Evolutionary conservation across 192 early-diverging fungal genomes (phyloP), one percentile per base, ranked within the genome.

Genomic region (Dimargaris xerosporica): DNA sequence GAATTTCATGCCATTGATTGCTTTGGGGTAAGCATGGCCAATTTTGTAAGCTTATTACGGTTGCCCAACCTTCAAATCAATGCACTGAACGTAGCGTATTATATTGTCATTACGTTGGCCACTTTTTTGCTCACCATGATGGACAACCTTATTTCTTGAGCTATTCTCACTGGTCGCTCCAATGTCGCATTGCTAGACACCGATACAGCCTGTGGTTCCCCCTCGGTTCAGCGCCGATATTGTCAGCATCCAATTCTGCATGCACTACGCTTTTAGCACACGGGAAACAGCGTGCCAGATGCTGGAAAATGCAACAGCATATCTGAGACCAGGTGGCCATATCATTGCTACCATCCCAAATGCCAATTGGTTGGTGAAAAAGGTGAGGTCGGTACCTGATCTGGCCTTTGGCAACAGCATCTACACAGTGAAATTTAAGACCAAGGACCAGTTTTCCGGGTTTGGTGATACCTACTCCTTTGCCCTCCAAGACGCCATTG

Each of bases 281-380:
- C 93, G 97, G 71, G 51, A 65, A 23, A 91, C 87, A 67, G 92
- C 85, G 0, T 73, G 86, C 9, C 81, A 80, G 66, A 91, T 88
- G 74, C 72, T 99, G 50, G 70, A 78, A 54, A 95, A 94, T 66
- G 85, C 95, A 10, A 73, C 86, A 0, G 64, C 68, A 12, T 75
- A 82, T 15, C 71, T 99, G 66, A 71, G 71, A 6, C 63, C 74
- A 15, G 91, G 88, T 25, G 96, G 93, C 1, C 66, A 71, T 19
- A 96, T 96, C 65, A 80, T 97, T 61, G 91, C 91, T 59, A 97
- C 94, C 0, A 91, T 95, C 55, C 93, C 96, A 1, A 86, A 97
- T 67, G 83, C 89, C 60, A 84, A 93, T 66, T 88, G 86, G 83
- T 76, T 97, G 19, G 85, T 93, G 78, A 65, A 80, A 84, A 62